Conservation (phyloP, 2,329 filamentous ascomycete genomes). For the Fusarium virguliforme region DNA sequence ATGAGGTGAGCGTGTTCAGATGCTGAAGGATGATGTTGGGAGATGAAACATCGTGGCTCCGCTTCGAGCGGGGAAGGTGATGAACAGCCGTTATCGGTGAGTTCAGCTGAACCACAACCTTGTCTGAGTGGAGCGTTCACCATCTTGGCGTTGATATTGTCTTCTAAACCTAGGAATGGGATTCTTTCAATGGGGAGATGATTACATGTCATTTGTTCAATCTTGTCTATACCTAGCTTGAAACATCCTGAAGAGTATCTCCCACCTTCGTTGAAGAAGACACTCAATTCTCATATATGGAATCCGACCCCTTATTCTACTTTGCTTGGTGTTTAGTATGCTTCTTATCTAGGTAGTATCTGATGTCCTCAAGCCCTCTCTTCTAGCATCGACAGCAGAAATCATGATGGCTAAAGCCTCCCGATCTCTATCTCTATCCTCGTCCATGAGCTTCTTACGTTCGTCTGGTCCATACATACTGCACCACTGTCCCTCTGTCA, state of each 20-base stretch:
- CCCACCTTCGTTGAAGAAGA: neutral
- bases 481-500: neutral
- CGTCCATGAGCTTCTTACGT: neutral
- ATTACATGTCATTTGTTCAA: too few relatives aligned
- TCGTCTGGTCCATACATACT: neutral
- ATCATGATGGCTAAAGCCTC: neutral
- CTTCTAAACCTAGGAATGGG: neutral
- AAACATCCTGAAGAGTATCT: neutral
- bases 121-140: conserved; percentile 1
- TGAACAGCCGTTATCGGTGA: neutral
- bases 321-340: too few relatives aligned
- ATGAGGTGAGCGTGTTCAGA: too few relatives aligned
- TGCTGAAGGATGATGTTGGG: neutral
- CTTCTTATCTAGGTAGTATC: too few relatives aligned
- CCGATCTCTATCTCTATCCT: neutral
- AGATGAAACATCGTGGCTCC: neutral
- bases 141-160: neutral
- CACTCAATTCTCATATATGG: too few relatives aligned
- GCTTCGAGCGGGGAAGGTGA: conserved; percentile 10
- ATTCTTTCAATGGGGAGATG: neutral
- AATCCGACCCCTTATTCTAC: too few relatives aligned
- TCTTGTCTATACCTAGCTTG: neutral
- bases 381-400: neutral
- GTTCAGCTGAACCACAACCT: conserved; percentile 4
- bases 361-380: neutral